Conservation (phyloP, 129 eudicot species). For the Heracleum sosnowskyi region DNA sequence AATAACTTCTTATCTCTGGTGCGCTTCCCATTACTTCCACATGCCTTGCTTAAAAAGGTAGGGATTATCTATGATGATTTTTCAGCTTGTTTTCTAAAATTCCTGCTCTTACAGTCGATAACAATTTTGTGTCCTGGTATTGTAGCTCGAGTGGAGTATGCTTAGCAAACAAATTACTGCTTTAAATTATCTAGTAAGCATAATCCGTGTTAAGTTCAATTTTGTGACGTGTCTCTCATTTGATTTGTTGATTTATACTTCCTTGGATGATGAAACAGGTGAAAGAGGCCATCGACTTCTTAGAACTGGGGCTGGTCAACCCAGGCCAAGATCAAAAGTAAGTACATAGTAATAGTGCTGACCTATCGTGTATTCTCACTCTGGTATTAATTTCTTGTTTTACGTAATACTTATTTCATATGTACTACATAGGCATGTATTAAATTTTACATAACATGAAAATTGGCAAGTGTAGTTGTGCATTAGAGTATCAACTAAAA, state of each 20-base stretch:
- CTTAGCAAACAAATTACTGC: slow-evolving; percentile 40
- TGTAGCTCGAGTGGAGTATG: slow-evolving; percentile 69
- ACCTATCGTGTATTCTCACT: background rate
- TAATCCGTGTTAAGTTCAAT: background rate
- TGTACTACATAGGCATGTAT: background rate
- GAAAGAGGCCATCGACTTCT: slow-evolving; percentile 64
- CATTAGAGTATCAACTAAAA: background rate
- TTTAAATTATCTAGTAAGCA: slow-evolving; percentile 53
- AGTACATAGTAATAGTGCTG: slow-evolving; percentile 17
- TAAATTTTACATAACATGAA: background rate
- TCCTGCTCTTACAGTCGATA: background rate
- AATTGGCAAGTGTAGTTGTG: background rate
- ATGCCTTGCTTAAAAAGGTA: slow-evolving; percentile 66
- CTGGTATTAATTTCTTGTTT: slow-evolving; percentile 1
- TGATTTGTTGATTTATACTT: background rate
- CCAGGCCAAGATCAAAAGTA: slow-evolving; percentile 51
- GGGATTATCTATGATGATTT: slow-evolving; percentile 14
- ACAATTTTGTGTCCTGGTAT: slow-evolving; percentile 11
- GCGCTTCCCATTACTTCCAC: slow-evolving; percentile 74
- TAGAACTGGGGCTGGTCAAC: slow-evolving; percentile 44
- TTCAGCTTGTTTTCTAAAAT: background rate
- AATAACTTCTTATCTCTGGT: slow-evolving; percentile 54
- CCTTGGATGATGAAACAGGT: slow-evolving; percentile 42
- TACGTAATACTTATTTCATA: background rate
- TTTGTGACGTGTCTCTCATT: background rate